Evolutionary conservation across 140 eudicot genomes (phyloP).

Genomic region (Eryngium alpinum): DNA sequence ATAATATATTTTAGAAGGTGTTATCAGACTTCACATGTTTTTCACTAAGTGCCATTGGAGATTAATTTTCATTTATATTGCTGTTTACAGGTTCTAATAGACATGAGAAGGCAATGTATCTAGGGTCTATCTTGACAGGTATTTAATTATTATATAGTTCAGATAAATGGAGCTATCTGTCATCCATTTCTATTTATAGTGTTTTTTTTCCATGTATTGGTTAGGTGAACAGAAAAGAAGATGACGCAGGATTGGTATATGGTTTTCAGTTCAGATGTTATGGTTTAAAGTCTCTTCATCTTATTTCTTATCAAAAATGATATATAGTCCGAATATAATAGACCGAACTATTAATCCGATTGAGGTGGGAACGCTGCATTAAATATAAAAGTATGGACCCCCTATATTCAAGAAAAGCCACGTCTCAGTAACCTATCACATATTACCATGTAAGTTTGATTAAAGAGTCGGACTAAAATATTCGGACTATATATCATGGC

Average conservation of each 20-base stretch:
- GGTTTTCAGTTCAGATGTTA: slow-evolving; percentile 99
- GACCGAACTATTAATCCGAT: too few species aligned
- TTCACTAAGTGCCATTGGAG: background rate
- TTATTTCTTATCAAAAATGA: too few species aligned
- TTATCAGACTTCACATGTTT: background rate
- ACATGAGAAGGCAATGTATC: slow-evolving; percentile 98
- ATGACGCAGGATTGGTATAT: slow-evolving; percentile 10
- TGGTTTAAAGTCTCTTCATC: too few species aligned
- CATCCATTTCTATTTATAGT: background rate
- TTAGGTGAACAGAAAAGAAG: slow-evolving; percentile 9
- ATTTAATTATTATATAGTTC: slow-evolving; percentile 22
- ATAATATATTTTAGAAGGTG: slow-evolving; percentile 15
- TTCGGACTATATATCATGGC: too few species aligned
- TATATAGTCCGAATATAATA: too few species aligned
- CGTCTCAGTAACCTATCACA: too few species aligned
- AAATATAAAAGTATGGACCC: too few species aligned
- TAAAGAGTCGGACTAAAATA: too few species aligned
- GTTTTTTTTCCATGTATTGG: background rate
- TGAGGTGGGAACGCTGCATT: too few species aligned
- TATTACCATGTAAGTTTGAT: too few species aligned
- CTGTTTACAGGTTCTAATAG: slow-evolving; percentile 56
- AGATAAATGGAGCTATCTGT: background rate
- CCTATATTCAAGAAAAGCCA: too few species aligned
- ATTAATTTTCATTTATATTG: background rate
- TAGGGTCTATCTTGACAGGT: slow-evolving; percentile 81